Base-by-base conservation (phyloP, 1,284 basidiomycete species). In the Porphyrellus sp. region DNA sequence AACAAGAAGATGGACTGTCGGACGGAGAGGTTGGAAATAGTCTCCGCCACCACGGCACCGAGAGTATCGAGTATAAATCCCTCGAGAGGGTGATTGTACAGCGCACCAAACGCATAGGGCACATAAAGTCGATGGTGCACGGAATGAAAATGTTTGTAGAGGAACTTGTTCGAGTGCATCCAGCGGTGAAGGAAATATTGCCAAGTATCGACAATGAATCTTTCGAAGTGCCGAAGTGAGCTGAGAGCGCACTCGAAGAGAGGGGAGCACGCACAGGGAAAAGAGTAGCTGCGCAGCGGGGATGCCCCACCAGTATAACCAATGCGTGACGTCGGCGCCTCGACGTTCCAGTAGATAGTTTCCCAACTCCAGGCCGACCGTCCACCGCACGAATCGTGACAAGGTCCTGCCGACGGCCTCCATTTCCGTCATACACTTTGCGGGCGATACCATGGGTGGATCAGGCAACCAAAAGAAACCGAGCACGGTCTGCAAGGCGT, bases 1-100 rank as follows among this genome's bases (percentile, higher is more conserved):
- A 98, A 99, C 52, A 98, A 78, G 43, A 98, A 63, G 52, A 85
- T 83, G n/a, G 91, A 85, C 69, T 95, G 91, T 9, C 97, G 86
- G 4, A 88, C 78, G 16, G 82, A 84, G 81, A 99, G 87, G 12
- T 78, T 69, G 0, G 89, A 78, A 8, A 84, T 30, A 18, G 75
- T 67, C 65, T 98, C 89, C 0, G 94, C 91, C 20, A 98, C 59
- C 8, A 74, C 84, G 0, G 91, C 87, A 41, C 96, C 93, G 25
- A 90, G 72, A 3, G 87, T 85, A 71, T 99, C 97, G 58, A 99
- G 80, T 1, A 98, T 60, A 62, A 99, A 86, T 1, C 95, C 95
- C 67, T 99, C 97, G 40, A 99, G 63, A 0, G 95, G 95, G 68
- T 99, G 96, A 72, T 99, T 99, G 79, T 99, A 99, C 5, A 99